Conservation (phyloP, 768 basidiomycete genomes). For the Candolleomyces eurysporus region DNA sequence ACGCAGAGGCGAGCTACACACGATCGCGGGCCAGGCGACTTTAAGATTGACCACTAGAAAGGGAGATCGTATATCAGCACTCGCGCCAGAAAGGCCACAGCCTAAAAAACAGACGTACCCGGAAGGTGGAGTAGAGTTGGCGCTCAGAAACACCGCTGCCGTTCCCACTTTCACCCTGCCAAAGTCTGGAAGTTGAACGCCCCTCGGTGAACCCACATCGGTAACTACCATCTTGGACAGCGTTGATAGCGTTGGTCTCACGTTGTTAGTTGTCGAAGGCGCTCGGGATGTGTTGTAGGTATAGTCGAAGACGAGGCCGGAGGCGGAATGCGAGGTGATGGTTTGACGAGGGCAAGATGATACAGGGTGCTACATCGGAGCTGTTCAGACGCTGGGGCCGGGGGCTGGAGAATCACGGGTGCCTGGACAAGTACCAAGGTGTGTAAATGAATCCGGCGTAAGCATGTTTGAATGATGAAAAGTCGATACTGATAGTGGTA, state of each 20-base stretch:
- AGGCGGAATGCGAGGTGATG: slow-evolving; percentile 33
- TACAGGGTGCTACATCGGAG: too few relatives aligned
- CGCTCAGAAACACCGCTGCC: slow-evolving; percentile 52
- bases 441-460: too few relatives aligned
- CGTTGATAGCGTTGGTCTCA: slow-evolving; percentile 49
- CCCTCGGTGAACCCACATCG: slow-evolving; percentile 51
- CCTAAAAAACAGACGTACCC: slow-evolving; percentile 20
- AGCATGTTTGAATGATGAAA: too few relatives aligned
- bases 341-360: too few relatives aligned
- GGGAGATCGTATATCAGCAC: neutral
- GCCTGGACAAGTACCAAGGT: too few relatives aligned
- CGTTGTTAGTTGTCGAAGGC: slow-evolving; percentile 37
- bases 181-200: slow-evolving; percentile 52
- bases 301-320: slow-evolving; percentile 36
- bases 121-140: slow-evolving; percentile 40
- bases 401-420: too few relatives aligned
- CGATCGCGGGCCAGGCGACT: too few relatives aligned
- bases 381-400: too few relatives aligned
- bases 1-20: neutral
- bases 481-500: too few relatives aligned
- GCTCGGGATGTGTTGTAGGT: slow-evolving; percentile 24
- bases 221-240: slow-evolving; percentile 42
- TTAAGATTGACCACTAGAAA: too few relatives aligned
- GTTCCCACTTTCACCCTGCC: slow-evolving; percentile 48
- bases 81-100: neutral